These are phyloP conservation scores for Ceratocystis huliohia DNA, from an alignment of 2,329 filamentous ascomycete species.

Conservation along the genomic window DNA sequence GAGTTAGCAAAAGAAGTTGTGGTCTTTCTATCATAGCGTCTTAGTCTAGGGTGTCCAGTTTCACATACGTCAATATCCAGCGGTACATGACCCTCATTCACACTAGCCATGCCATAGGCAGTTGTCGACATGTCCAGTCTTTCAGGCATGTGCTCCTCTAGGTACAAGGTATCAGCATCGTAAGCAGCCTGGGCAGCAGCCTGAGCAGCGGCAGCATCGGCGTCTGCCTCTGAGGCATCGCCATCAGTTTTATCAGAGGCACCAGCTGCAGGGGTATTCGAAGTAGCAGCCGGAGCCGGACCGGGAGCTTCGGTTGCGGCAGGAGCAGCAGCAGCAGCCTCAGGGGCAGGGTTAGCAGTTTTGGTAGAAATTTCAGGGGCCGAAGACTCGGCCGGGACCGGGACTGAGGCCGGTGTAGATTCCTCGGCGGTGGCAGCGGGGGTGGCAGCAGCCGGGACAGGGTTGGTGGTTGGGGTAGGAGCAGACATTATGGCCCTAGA, in stretches of 20 bases:
- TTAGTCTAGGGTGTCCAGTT: no score
- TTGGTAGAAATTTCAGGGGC: neutral
- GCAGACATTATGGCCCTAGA: constrained; percentile 4
- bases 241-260: no score
- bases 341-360: neutral
- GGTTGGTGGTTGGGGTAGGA: neutral
- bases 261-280: no score
- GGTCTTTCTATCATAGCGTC: neutral
- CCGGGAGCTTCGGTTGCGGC: neutral
- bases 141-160: constrained; percentile 20
- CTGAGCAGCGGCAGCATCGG: neutral
- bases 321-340: neutral
- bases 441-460: neutral
- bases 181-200: constrained; percentile 13
- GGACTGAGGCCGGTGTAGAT: neutral
- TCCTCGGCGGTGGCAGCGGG: neutral
- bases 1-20: neutral
- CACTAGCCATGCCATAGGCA: constrained; percentile 15
- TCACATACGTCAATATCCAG: constrained; percentile 19
- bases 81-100: constrained; percentile 17
- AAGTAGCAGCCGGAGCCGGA: neutral
- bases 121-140: constrained; percentile 19
- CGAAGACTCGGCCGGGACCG: neutral
- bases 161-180: constrained; percentile 19
- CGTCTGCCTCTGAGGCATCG: neutral